A percentile compares a stretch with the other conserved stretches of the same genome.
phyloP scores from a whole-genome alignment of 2,329 filamentous ascomycete genomes.

The Rachicladosporium sp. region DNA sequence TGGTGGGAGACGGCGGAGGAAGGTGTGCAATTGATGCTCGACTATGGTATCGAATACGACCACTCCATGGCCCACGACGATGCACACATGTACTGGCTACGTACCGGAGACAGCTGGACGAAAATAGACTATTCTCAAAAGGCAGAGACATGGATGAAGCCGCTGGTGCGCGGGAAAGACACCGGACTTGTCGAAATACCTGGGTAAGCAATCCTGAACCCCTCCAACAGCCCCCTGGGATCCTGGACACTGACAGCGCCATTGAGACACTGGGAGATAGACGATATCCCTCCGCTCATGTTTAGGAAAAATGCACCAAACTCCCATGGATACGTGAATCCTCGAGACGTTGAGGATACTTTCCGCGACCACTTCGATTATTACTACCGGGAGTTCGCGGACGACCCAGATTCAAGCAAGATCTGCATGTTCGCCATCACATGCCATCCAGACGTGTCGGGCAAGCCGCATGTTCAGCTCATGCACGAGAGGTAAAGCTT shows the following conservation, averaged over 20 bases:
- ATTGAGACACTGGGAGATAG: slow-evolving; percentile 12
- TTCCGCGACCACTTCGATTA: slow-evolving; percentile 58
- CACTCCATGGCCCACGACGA: slow-evolving; percentile 55
- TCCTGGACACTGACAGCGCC: not conserved
- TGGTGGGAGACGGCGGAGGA: slow-evolving; percentile 62
- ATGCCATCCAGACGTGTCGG: slow-evolving; percentile 55
- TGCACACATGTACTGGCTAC: slow-evolving; percentile 48
- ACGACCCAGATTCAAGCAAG: slow-evolving; percentile 35
- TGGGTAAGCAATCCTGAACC: slow-evolving; percentile 26
- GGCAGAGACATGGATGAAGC: slow-evolving; percentile 54
- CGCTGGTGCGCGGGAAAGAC: slow-evolving; percentile 42
- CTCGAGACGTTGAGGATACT: slow-evolving; percentile 48
- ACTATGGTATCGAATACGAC: slow-evolving; percentile 57
- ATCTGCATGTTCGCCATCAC: slow-evolving; percentile 55
- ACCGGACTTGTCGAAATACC: slow-evolving; percentile 53
- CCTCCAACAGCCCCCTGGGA: slow-evolving; percentile 4
- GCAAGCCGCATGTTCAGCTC: slow-evolving; percentile 55
- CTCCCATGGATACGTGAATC: slow-evolving; percentile 44
- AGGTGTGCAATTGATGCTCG: slow-evolving; percentile 49
- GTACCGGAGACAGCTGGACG: slow-evolving; percentile 51
- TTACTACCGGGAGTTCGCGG: slow-evolving; percentile 62
- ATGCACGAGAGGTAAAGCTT: slow-evolving; percentile 63
- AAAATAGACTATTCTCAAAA: slow-evolving; percentile 53
- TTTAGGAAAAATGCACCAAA: slow-evolving; percentile 55
- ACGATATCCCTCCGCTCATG: slow-evolving; percentile 51